phyloP scores from a whole-genome alignment of 192 early-diverging fungal species.

The Podila epicladia region DNA sequence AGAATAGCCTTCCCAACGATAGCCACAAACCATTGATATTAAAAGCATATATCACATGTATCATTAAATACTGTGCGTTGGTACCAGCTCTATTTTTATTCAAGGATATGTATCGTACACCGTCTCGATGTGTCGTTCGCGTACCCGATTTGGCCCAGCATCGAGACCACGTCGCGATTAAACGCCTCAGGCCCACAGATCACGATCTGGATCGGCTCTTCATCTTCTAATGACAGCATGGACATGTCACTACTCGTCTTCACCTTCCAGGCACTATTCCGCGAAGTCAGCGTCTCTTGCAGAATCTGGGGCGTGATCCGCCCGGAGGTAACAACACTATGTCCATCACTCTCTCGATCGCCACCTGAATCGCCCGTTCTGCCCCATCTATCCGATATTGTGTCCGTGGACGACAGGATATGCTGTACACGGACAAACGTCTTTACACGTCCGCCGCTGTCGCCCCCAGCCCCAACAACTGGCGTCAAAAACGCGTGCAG shows the following conservation, averaged over 20 bases:
- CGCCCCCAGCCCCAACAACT: too few species aligned
- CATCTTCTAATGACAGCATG: neutral
- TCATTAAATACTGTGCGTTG: too few species aligned
- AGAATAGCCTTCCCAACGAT: too few species aligned
- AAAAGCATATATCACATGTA: too few species aligned
- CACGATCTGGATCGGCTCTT: conserved; percentile 11
- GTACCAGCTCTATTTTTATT: neutral
- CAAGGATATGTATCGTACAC: conserved; percentile 30
- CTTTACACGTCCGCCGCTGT: neutral
- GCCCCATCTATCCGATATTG: neutral
- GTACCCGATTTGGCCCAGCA: conserved; percentile 23
- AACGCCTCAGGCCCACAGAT: conserved; percentile 44
- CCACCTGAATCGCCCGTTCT: neutral
- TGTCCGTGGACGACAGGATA: conserved; percentile 7
- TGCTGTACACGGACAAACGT: conserved; percentile 30
- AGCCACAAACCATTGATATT: too few species aligned
- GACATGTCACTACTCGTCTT: neutral
- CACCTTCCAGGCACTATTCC: neutral
- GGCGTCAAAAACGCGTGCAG: neutral
- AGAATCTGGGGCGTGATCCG: conserved; percentile 21
- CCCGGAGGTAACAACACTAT: neutral
- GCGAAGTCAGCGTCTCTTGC: conserved; percentile 2
- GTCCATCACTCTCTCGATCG: neutral
- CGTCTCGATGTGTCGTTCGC: neutral
- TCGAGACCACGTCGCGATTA: conserved; percentile 26